Base-by-base conservation (phyloP, 2,329 filamentous ascomycete species). In the Lasiodiplodia sp. region DNA sequence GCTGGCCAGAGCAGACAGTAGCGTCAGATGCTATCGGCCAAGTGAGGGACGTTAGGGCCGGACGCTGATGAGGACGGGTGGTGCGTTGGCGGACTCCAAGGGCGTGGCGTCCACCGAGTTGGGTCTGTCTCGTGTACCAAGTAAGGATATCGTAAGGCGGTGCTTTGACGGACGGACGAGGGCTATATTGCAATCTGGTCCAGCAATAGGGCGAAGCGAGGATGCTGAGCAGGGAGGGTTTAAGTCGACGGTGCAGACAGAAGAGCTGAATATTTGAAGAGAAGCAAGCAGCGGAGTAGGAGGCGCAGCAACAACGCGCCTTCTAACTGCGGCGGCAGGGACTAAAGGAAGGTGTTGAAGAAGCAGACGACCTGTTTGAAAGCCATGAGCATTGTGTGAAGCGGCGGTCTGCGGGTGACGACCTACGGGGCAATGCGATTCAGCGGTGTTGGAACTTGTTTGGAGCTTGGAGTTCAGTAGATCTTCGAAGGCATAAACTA, bases 361-460 rank as follows among this genome's bases (percentile, higher is more conserved):
- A 10, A 25, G 12, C 51, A 25, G 14, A 38, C 31, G 38, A 52
- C 60, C 47, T 64, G 21, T 16, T 6, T 25, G 28, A 7, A 11
- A 51, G 34, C n/a, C 14, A 38, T 64, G 16, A 64, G 60, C 31
- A 7, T 52, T 18, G 10, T 10, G 11, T 25, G 44, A 25, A 52
- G 47, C 12, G 14, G 28, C 47, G 23, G 10, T n/a, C 12, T 37
- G n/a, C 6, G 47, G 60, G 21, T 10, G 10, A 28, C 23, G n/a
- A 38, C 60, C 18, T 52, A 52, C 60, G 60, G n/a, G 44, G 38
- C 47, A 52, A 34, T 18, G 47, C 60, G 60, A 38, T 52, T 49
- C 60, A 64, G 2, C 2, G 47, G 21, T 31, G 37, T 28, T 34
- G n/a, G 18, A 23, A 28, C 3, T 51, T 63, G 31, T 18, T 16